These are phyloP conservation scores for Saturnispora bothae DNA, from an alignment of 805 yeast genomes.

Conservation along the genomic window DNA sequence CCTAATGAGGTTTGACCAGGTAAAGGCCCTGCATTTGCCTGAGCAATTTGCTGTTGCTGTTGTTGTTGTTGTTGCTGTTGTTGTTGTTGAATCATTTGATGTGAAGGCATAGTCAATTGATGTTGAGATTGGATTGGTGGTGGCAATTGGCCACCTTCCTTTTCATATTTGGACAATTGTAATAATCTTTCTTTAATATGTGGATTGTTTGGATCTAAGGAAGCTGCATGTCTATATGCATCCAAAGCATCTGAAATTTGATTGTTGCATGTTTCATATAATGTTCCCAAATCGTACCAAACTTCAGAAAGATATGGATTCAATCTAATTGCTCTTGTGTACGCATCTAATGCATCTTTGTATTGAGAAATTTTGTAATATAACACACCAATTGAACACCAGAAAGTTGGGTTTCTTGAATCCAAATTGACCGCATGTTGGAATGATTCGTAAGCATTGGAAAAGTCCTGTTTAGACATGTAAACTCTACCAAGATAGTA, in stretches of 20 bases:
- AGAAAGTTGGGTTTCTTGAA: slow-evolving; percentile 93
- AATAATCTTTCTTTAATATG: slow-evolving; percentile 90
- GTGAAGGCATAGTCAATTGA: slow-evolving; percentile 33
- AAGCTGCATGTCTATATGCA: slow-evolving; percentile 93
- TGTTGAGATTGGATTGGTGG: slow-evolving; percentile 49
- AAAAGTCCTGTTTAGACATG: slow-evolving; percentile 91
- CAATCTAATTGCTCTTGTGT: slow-evolving; percentile 89
- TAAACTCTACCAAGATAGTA: slow-evolving; percentile 93
- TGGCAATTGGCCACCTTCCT: slow-evolving; percentile 51
- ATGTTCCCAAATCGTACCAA: slow-evolving; percentile 96
- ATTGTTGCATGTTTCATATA: slow-evolving; percentile 94
- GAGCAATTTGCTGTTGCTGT: slow-evolving; percentile 21
- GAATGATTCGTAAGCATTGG: slow-evolving; percentile 95
- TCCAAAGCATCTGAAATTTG: slow-evolving; percentile 92
- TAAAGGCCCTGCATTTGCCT: slow-evolving; percentile 18
- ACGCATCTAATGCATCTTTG: slow-evolving; percentile 94
- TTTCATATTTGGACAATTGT: slow-evolving; percentile 64
- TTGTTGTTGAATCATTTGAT: slow-evolving; percentile 29
- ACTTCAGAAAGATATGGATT: slow-evolving; percentile 96
- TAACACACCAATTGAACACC: slow-evolving; percentile 93
- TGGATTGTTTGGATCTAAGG: slow-evolving; percentile 87
- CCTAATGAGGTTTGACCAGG: slow-evolving; percentile 23
- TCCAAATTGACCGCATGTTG: slow-evolving; percentile 98
- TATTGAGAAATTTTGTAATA: slow-evolving; percentile 95
- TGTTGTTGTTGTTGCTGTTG: slow-evolving; percentile 26